Evolutionary conservation across 2,329 filamentous ascomycete species (phyloP).

Genomic region (Emydomyces testavorans): DNA sequence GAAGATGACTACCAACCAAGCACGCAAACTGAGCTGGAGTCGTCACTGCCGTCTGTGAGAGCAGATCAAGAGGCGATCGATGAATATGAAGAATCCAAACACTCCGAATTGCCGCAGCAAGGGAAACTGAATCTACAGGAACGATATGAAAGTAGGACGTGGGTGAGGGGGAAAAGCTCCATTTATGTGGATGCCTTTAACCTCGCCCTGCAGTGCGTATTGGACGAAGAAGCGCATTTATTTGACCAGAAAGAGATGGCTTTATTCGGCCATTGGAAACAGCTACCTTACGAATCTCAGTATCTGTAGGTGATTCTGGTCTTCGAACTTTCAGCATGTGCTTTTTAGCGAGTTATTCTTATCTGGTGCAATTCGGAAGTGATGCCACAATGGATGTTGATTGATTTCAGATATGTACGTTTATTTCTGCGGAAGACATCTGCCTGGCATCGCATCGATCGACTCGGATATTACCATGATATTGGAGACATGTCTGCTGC

Average conservation of each 20-base stretch:
- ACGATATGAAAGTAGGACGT: conserved; percentile 39
- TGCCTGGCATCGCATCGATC: conserved; percentile 74
- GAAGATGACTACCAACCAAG: conserved; percentile 18
- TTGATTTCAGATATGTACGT: conserved; percentile 60
- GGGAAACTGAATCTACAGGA: conserved; percentile 36
- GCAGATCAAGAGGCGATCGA: conserved; percentile 61
- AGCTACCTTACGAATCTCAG: conserved; percentile 69
- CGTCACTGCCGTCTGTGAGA: conserved; percentile 55
- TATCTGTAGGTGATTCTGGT: conserved; percentile 55
- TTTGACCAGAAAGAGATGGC: conserved; percentile 69
- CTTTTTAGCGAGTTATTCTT: neutral
- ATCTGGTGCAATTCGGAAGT: neutral
- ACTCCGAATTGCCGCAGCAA: conserved; percentile 38
- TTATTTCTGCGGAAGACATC: conserved; percentile 86
- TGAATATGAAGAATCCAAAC: conserved; percentile 62
- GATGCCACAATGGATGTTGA: conserved; percentile 3
- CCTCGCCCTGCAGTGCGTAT: conserved; percentile 74
- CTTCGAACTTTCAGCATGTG: neutral
- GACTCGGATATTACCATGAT: conserved; percentile 69
- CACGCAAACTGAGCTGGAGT: conserved; percentile 56
- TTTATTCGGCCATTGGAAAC: conserved; percentile 66
- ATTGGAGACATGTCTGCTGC: conserved; percentile 61
- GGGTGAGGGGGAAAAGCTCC: conserved; percentile 68
- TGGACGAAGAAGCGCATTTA: conserved; percentile 77
- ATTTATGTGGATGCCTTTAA: conserved; percentile 98